phyloP scores from a whole-genome alignment of 345 rosid genomes.

The Citrus trifoliata region DNA sequence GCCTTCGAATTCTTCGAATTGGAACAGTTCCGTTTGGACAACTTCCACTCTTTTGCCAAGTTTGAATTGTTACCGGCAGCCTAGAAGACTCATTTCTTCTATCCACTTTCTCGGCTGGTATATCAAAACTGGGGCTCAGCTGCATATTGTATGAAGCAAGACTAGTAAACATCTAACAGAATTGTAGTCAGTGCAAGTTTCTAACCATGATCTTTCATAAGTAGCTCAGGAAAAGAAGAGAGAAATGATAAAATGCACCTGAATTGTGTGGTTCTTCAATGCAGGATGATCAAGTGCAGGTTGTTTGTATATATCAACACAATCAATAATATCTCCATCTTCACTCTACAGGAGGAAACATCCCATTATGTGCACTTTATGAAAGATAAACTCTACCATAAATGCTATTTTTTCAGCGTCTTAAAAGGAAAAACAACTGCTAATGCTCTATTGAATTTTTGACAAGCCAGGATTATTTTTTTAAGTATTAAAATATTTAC shows the following conservation, averaged over 20 bases:
- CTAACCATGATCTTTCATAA: too few relatives aligned
- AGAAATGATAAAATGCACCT: conserved; percentile 24
- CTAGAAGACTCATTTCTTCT: conserved; percentile 8
- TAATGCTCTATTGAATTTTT: too few relatives aligned
- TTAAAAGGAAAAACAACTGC: too few relatives aligned
- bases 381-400: too few relatives aligned
- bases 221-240: too few relatives aligned
- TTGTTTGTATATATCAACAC: conserved; percentile 46
- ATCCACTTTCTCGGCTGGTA: neutral
- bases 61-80: conserved; percentile 20
- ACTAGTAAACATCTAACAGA: neutral
- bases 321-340: conserved; percentile 57
- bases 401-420: too few relatives aligned
- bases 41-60: conserved; percentile 43
- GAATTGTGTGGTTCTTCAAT: conserved; percentile 39
- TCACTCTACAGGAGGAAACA: conserved; percentile 29
- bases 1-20: conserved; percentile 34
- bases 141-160: conserved; percentile 15
- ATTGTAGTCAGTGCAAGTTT: neutral
- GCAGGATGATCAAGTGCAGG: conserved; percentile 53
- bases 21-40: conserved; percentile 54
- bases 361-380: neutral
- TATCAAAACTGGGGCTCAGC: conserved; percentile 36
- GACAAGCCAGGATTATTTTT: too few relatives aligned
- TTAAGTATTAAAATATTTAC: too few relatives aligned